Evolutionary conservation across 192 early-diverging fungal genomes (phyloP).

Genomic region (Spizellomyces sp.): DNA sequence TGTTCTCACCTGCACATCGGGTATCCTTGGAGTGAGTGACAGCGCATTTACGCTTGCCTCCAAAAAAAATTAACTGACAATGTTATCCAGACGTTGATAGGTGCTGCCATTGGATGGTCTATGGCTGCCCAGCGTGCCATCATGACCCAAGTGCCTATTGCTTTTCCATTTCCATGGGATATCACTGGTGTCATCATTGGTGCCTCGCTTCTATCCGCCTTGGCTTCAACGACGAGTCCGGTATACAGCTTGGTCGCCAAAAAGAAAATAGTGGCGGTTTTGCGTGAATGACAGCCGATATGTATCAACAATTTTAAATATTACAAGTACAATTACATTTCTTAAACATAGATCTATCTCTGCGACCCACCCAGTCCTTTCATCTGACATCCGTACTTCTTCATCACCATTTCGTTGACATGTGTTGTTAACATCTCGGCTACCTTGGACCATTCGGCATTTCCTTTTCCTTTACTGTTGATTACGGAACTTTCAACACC

Average conservation of each 20-base stretch:
- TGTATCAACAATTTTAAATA: not conserved
- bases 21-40: conserved; percentile 28
- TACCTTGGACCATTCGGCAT: conserved; percentile 8
- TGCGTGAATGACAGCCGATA: conserved; percentile 19
- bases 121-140: conserved; percentile 33
- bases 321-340: too few relatives aligned
- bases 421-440: not conserved
- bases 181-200: conserved; percentile 5
- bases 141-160: conserved; percentile 30
- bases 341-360: too few relatives aligned
- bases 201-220: conserved; percentile 18
- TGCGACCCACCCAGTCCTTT: not conserved
- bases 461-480: conserved; percentile 10
- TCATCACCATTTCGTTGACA: not conserved
- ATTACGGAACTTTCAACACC: not conserved
- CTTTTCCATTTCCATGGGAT: conserved; percentile 30
- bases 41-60: conserved; percentile 1
- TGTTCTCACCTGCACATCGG: conserved; percentile 18
- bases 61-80: too few relatives aligned
- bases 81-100: conserved; percentile 15
- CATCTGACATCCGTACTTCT: not conserved
- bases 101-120: conserved; percentile 32
- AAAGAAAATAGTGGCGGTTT: conserved; percentile 24
- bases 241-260: conserved; percentile 26
- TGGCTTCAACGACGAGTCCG: conserved; percentile 25